A percentile compares a stretch with the other conserved stretches of the same genome.
phyloP scores from a whole-genome alignment of 1,284 basidiomycete genomes.

The Melampsora americana region DNA sequence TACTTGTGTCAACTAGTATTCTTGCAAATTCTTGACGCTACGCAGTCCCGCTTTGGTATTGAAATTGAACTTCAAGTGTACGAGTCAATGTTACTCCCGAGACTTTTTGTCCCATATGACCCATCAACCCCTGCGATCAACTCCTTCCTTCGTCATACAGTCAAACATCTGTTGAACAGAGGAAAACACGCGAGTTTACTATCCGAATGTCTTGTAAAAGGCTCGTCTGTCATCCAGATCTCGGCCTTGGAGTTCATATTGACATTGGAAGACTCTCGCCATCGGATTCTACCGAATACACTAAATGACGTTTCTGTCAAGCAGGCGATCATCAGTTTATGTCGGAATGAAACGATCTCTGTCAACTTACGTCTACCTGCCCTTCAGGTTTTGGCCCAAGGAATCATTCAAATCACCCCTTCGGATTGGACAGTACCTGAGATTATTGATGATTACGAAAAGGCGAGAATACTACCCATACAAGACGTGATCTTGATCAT shows the following conservation, averaged over 20 bases:
- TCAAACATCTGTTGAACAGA: slow-evolving; percentile 5
- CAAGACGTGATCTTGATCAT: slow-evolving; percentile 27
- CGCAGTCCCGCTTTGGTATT: slow-evolving; percentile 27
- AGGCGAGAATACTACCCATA: slow-evolving; percentile 8
- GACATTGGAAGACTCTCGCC: neutral
- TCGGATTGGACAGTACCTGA: slow-evolving; percentile 24
- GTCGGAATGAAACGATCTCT: neutral
- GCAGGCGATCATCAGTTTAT: neutral
- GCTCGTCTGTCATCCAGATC: neutral
- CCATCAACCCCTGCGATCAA: slow-evolving; percentile 2
- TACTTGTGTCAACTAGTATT: slow-evolving; percentile 21
- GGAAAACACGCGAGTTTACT: neutral
- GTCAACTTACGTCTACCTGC: slow-evolving; percentile 17
- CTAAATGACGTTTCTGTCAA: neutral
- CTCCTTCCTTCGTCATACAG: slow-evolving; percentile 2
- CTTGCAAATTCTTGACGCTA: slow-evolving; percentile 17
- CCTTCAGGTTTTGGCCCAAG: slow-evolving; percentile 15
- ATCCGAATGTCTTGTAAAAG: neutral
- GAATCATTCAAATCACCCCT: neutral
- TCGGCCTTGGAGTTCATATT: neutral
- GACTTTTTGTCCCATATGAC: neutral
- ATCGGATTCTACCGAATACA: neutral
- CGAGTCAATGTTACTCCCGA: neutral
- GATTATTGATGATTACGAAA: slow-evolving; percentile 16
- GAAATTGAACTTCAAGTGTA: neutral